phyloP scores from a whole-genome alignment of 1,139 yeast genomes.

The Cylindricascospora bacillispora region DNA sequence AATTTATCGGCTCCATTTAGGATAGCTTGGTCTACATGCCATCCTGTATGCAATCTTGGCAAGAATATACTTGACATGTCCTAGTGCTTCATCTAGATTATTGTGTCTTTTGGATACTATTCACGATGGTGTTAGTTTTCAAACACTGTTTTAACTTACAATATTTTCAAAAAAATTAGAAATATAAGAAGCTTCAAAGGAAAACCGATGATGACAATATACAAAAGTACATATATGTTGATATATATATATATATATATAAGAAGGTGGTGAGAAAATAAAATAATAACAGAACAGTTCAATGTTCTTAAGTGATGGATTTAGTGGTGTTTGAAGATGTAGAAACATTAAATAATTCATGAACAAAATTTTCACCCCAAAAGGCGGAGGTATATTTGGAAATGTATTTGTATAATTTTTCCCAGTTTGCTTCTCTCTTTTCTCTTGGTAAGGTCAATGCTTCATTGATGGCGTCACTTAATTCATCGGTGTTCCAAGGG shows the following conservation, averaged over 20 bases:
- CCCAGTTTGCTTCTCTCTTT: constrained; percentile 63
- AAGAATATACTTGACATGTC: constrained; percentile 75
- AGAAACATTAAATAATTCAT: constrained; percentile 62
- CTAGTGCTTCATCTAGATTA: background rate
- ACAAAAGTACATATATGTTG: too few relatives aligned
- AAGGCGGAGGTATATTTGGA: constrained; percentile 86
- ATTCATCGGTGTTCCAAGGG: constrained; percentile 97
- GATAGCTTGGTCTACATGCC: constrained; percentile 96
- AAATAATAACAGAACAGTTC: too few relatives aligned
- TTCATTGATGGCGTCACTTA: constrained; percentile 76
- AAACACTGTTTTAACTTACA: too few relatives aligned
- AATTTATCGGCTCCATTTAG: constrained; percentile 70
- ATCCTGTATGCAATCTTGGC: constrained; percentile 81
- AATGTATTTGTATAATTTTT: constrained; percentile 73
- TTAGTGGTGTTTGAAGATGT: too few relatives aligned
- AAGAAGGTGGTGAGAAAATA: too few relatives aligned
- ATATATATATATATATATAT: too few relatives aligned
- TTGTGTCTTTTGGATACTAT: too few relatives aligned
- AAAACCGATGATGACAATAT: too few relatives aligned
- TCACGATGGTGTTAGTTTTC: too few relatives aligned
- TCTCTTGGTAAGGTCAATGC: constrained; percentile 77
- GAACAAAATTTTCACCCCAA: constrained; percentile 96
- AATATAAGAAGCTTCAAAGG: too few relatives aligned
- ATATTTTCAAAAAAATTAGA: too few relatives aligned
- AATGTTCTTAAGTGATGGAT: too few relatives aligned